Evolutionary conservation across 306 rosid genomes (phyloP), one percentile per base, ranked within the genome.

Genomic region (Dryas drummondii): DNA sequence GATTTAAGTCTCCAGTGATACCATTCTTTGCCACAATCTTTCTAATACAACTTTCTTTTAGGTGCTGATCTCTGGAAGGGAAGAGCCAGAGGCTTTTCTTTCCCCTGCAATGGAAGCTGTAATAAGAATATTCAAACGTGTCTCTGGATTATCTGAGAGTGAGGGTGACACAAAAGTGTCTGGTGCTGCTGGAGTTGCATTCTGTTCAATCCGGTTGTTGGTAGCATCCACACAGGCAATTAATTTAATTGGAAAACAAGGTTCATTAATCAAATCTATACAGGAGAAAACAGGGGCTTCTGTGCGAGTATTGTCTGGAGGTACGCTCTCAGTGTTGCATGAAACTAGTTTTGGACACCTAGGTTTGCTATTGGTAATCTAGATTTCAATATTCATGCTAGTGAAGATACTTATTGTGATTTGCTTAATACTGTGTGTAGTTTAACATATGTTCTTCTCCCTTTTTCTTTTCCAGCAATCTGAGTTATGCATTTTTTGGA

Each of bases 21-120:
- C 62, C 66, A 27, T 73, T 49, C n/a, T 17, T 80, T 65, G 6
- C 45, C 46, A 26, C 66, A 60, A 66, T 53, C 13, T 49, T 56
- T 76, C 70, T 81, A 7, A 52, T 44, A 22, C 69, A 82, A 62
- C 15, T 75, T 72, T 56, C 41, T 78, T 52, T 70, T 68, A 94
- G 99, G 99, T 94, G 74, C 89, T 96, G 61, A 76, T 96, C 51
- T 86, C 99, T 0, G 98, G 97, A 80, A 96, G 91, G 81, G 98
- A 96, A 83, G 98, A 90, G 72, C 88, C 71, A 1, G 97, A 90
- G 78, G 77, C 88, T 64, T 60, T 92, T 45, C 81, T 92, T 67
- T 96, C 99, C 42, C 98, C 99, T 41, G 99, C 99, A 52, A 92
- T 96, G 96, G 99, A 90, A 71, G 99, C 99, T 71, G 91, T 85